A percentile compares a stretch with the other conserved stretches of the same genome.
These are phyloP conservation scores for Fusarium goolgardi DNA, from an alignment of 2,329 filamentous ascomycete species.

Conservation along the genomic window DNA sequence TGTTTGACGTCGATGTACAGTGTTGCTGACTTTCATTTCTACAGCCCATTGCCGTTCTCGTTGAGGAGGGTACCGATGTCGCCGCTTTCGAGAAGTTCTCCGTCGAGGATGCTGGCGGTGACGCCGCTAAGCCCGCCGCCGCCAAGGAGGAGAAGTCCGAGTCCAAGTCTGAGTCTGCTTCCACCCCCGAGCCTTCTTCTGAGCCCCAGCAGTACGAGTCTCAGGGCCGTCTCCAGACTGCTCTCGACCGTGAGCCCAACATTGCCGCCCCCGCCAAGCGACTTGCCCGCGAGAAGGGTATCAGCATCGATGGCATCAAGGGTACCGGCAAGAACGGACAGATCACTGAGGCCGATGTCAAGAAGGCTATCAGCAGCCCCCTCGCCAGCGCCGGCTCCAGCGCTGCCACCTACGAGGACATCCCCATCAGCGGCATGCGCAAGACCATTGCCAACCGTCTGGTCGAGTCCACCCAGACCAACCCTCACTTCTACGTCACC, in stretches of 20 bases:
- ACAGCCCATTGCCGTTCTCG: slow-evolving; percentile 94
- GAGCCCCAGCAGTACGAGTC: slow-evolving; percentile 77
- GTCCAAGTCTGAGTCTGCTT: slow-evolving; percentile 67
- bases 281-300: slow-evolving; percentile 85
- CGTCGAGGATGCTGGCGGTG: slow-evolving; percentile 89
- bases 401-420: slow-evolving; percentile 83
- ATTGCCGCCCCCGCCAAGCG: slow-evolving; percentile 80
- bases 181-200: slow-evolving; percentile 55
- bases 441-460: slow-evolving; percentile 96
- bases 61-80: slow-evolving; percentile 91
- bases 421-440: slow-evolving; percentile 90
- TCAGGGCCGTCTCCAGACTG: slow-evolving; percentile 81
- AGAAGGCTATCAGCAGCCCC: slow-evolving; percentile 78
- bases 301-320: slow-evolving; percentile 82
- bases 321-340: slow-evolving; percentile 86
- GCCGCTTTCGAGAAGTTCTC: slow-evolving; percentile 90
- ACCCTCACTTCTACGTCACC: slow-evolving; percentile 98
- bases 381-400: slow-evolving; percentile 65
- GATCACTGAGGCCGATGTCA: slow-evolving; percentile 92
- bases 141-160: slow-evolving; percentile 76
- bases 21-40: slow-evolving; percentile 29
- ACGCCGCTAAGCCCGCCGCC: slow-evolving; percentile 68
- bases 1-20: slow-evolving; percentile 3
- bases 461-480: slow-evolving; percentile 86
- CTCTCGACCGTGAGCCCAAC: slow-evolving; percentile 83